Evolutionary conservation across 257 asterid species (phyloP).

Genomic region (Scutellaria baicalensis): DNA sequence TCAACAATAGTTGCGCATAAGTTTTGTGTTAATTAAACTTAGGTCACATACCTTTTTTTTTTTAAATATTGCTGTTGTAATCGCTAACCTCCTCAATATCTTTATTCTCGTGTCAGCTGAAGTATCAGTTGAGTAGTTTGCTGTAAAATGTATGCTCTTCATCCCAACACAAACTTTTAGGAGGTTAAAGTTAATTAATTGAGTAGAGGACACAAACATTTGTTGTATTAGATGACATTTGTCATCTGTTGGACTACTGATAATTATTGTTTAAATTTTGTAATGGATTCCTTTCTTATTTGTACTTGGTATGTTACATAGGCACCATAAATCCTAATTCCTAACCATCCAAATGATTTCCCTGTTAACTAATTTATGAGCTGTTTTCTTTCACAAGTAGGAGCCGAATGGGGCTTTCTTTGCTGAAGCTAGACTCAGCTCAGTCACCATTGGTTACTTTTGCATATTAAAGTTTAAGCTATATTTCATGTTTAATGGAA

Average conservation of each 20-base stretch:
- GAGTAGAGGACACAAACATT: background rate
- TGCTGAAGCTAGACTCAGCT: background rate
- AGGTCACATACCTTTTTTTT: no score
- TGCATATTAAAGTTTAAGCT: constrained; percentile 1
- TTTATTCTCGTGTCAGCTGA: background rate
- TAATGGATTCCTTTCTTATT: background rate
- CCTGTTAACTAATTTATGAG: background rate
- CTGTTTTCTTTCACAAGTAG: background rate
- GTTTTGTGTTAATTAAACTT: background rate
- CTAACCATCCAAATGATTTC: background rate
- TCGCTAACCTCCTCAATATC: background rate
- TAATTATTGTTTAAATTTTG: background rate
- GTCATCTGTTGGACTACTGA: background rate
- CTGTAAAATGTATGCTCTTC: background rate
- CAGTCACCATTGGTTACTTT: constrained; percentile 4
- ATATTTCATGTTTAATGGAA: background rate
- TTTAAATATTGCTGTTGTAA: background rate
- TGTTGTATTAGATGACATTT: background rate
- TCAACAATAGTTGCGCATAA: background rate
- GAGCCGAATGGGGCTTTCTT: background rate
- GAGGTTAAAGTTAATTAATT: background rate
- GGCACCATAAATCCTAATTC: background rate
- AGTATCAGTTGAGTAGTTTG: background rate
- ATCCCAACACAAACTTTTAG: background rate
- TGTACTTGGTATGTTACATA: background rate